A percentile compares a stretch with the other conserved stretches of the same genome.
These are phyloP conservation scores for Dentipellis sp. DNA, from an alignment of 768 basidiomycete species.

Conservation along the genomic window DNA sequence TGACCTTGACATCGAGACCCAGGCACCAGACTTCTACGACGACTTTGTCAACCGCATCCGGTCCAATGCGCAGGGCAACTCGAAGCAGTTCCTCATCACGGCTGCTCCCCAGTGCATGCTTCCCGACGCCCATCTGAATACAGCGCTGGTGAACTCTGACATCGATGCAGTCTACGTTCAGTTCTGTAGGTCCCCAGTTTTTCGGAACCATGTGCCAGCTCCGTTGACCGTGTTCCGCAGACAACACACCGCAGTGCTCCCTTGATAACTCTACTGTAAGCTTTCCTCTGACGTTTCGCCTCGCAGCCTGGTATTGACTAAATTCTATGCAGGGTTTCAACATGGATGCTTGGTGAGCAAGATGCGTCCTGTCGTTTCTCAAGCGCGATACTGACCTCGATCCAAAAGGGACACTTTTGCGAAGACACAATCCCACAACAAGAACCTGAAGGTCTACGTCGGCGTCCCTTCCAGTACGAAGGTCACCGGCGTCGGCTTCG, in stretches of 20 bases:
- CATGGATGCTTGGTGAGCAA: background rate
- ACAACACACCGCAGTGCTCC: background rate
- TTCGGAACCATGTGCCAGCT: background rate
- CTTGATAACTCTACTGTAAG: background rate
- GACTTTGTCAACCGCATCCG: constrained; percentile 29
- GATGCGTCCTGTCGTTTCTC: background rate
- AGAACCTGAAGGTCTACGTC: background rate
- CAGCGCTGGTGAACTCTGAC: constrained; percentile 22
- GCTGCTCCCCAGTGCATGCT: background rate
- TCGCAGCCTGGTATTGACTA: background rate
- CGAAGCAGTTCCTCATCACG: constrained; percentile 21
- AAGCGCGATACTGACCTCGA: background rate
- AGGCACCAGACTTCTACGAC: constrained; percentile 21
- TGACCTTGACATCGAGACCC: constrained; percentile 31
- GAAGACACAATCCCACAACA: background rate
- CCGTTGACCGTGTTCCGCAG: background rate
- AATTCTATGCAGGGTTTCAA: background rate
- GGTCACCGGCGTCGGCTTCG: background rate
- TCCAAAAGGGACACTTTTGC: background rate
- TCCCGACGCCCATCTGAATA: constrained; percentile 27
- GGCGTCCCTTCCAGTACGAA: background rate
- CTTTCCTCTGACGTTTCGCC: background rate
- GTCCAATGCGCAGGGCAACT: constrained; percentile 23
- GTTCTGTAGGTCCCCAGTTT: constrained; percentile 29
- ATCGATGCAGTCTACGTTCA: constrained; percentile 36